A percentile compares a stretch with the other conserved stretches of the same genome.
Evolutionary conservation across 208 protist genomes (phyloP).

Genomic region (Crithidia acanthocephali): DNA sequence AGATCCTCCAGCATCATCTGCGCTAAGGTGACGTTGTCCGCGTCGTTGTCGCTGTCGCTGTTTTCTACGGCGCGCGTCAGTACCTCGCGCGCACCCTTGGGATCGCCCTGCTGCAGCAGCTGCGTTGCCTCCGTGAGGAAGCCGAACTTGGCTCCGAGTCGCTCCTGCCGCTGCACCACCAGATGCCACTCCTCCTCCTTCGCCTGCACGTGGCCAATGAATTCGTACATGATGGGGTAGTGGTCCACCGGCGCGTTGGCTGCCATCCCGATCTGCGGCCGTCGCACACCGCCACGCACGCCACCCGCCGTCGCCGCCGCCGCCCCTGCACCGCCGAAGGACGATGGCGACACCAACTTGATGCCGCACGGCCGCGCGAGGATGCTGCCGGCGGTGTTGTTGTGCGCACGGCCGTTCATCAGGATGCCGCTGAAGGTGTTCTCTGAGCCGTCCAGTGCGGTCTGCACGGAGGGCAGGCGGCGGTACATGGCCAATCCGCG

Average conservation of each 20-base stretch:
- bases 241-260: constrained; percentile 1
- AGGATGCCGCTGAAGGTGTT: constrained; percentile 51
- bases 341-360: not conserved
- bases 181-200: constrained; percentile 81
- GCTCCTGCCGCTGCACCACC: constrained; percentile 61
- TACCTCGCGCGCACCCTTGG: constrained; percentile 26
- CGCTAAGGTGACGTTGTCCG: constrained; percentile 45
- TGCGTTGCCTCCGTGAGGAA: constrained; percentile 63
- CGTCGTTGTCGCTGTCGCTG: constrained; percentile 6
- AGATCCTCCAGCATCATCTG: constrained; percentile 61
- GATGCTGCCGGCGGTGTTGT: constrained; percentile 50
- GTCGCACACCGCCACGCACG: constrained; percentile 8
- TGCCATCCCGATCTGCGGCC: not conserved
- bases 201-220: constrained; percentile 37
- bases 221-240: constrained; percentile 67
- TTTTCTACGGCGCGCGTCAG: constrained; percentile 25
- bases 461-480: constrained; percentile 33
- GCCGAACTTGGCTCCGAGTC: constrained; percentile 47
- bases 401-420: constrained; percentile 53
- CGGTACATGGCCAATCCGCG: constrained; percentile 52
- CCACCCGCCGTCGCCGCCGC: not conserved
- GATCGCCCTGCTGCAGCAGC: constrained; percentile 60
- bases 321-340: not conserved
- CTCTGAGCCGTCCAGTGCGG: not conserved
- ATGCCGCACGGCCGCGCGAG: constrained; percentile 69